phyloP scores from a whole-genome alignment of 2,329 filamentous ascomycete species.

The Colletotrichum orbiculare region DNA sequence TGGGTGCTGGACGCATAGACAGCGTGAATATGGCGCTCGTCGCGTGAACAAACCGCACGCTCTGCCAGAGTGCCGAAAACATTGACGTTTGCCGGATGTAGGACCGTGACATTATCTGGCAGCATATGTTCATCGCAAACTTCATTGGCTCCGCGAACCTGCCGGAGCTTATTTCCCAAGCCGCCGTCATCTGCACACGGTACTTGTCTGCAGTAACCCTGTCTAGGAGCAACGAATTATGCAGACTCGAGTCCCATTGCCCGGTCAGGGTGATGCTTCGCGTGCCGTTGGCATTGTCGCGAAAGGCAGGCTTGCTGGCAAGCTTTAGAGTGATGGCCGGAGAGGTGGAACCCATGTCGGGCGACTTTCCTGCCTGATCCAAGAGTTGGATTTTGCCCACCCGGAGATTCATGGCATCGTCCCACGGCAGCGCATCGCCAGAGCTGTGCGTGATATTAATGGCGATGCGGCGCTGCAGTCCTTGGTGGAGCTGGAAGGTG shows the following conservation, averaged over 20 bases:
- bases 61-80: conserved; percentile 88
- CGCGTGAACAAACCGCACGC: conserved; percentile 86
- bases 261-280: conserved; percentile 86
- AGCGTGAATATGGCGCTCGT: conserved; percentile 88
- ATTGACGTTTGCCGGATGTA: conserved; percentile 89
- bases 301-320: conserved; percentile 80
- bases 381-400: conserved; percentile 86
- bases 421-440: conserved; percentile 88
- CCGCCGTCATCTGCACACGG: conserved; percentile 86
- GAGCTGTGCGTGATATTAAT: conserved; percentile 93
- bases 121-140: conserved; percentile 82
- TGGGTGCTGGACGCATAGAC: conserved; percentile 85
- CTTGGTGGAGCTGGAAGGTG: conserved; percentile 94
- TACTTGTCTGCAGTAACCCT: conserved; percentile 93
- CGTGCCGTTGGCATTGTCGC: conserved; percentile 90
- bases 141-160: conserved; percentile 89
- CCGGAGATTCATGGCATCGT: conserved; percentile 80
- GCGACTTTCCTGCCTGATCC: conserved; percentile 85
- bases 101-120: conserved; percentile 85
- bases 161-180: conserved; percentile 86
- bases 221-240: conserved; percentile 93
- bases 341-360: conserved; percentile 78
- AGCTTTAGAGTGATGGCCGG: conserved; percentile 83
- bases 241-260: conserved; percentile 96
- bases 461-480: conserved; percentile 87